Base-by-base conservation (phyloP, 345 rosid species). In the Trapa incisa region DNA sequence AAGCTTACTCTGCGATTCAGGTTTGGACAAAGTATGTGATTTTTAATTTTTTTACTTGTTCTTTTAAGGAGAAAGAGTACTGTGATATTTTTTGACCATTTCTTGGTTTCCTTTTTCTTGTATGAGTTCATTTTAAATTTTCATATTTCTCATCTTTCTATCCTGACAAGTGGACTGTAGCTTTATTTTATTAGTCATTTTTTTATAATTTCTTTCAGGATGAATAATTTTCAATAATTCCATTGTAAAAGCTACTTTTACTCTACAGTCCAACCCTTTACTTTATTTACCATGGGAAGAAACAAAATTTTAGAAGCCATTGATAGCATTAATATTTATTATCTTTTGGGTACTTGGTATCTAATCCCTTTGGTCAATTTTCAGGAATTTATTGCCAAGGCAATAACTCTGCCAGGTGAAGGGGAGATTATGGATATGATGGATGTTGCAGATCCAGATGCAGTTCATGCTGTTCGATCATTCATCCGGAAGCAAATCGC, bases 361-460 rank as follows among this genome's bases (percentile, higher is more conserved):
- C 63, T 58, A 10, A 58, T 58, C 14, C 9, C 38, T 3, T 35
- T 7, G 11, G 15, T 32, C 53, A 3, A 74, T 73, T 14, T 72
- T 53, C 78, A 94, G 99, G 97, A 89, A 85, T 91, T 91, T 71
- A 80, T 94, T 61, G 91, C 96, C 6, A 91, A 84, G 79, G 99
- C 97, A 47, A 79, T 89, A 68, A 91, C 97, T 70, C 68, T 91
- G 14, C 99, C 99, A 13, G 89, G 96, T 74, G 96, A 89, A 73
- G 96, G 96, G 61, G 99, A 94, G 83, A 86, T 94, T 67, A 95
- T 94, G 99, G 99, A 94, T 80, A 75, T 94, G 96, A 91, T 91
- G 96, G 80, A 76, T 2, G 88, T 94, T 79, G 99, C 97, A n/a
- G 97, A 91, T 74, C 99, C 97, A 61, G 96, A 89, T 80, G 96